Percentiles rank a stretch among this genome's conserved stretches.
Conservation (phyloP, 2,329 filamentous ascomycete species). For the Nemania sp. region DNA sequence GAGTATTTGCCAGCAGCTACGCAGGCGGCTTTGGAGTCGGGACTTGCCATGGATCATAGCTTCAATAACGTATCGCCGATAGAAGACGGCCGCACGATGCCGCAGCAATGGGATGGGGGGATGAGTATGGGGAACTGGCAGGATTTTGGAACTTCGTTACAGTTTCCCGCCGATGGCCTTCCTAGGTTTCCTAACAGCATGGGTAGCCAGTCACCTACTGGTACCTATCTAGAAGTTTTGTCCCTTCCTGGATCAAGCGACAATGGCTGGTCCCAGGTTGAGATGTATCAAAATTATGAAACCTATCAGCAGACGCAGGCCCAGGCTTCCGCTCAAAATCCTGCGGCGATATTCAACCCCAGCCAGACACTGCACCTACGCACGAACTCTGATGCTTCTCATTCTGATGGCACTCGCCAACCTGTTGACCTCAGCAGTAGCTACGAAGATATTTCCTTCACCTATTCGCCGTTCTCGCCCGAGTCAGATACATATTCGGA, state of each 20-base stretch:
- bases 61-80: constrained; percentile 70
- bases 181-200: constrained; percentile 57
- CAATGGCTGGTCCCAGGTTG: constrained; percentile 87
- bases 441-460: constrained; percentile 83
- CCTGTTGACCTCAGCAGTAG: constrained; percentile 76
- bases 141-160: constrained; percentile 77
- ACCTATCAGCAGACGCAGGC: constrained; percentile 67
- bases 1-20: constrained; percentile 72
- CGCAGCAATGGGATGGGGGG: constrained; percentile 63
- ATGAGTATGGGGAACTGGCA: constrained; percentile 79
- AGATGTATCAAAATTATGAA: constrained; percentile 79
- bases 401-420: constrained; percentile 73
- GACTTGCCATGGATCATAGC: constrained; percentile 71
- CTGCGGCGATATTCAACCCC: constrained; percentile 86
- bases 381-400: constrained; percentile 86
- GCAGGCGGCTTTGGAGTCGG: constrained; percentile 72
- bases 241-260: constrained; percentile 87
- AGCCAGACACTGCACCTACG: constrained; percentile 89
- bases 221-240: constrained; percentile 85
- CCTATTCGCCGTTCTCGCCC: constrained; percentile 84
- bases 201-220: constrained; percentile 76
- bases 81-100: constrained; percentile 68
- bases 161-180: constrained; percentile 57
- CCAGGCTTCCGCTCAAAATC: constrained; percentile 63
- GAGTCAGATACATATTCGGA: constrained; percentile 81